These are phyloP conservation scores for Fraxinus sp. DNA, from an alignment of 305 asterid species.

Conservation along the genomic window DNA sequence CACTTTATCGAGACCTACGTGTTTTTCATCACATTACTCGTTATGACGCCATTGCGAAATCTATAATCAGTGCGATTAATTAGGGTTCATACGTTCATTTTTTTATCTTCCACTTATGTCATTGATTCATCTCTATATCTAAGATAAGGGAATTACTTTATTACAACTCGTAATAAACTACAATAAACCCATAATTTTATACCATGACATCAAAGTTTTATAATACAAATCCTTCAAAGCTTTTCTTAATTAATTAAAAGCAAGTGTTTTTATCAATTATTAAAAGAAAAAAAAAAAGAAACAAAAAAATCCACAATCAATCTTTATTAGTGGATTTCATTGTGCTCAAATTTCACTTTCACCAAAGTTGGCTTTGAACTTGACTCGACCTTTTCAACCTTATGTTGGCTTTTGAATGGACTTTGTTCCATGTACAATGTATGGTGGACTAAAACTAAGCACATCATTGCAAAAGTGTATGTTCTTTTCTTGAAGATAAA, in stretches of 20 bases:
- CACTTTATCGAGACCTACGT: neutral
- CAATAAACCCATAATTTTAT: neutral
- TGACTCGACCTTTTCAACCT: neutral
- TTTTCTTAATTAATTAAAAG: neutral
- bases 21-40: neutral
- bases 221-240: neutral
- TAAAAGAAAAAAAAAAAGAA: neutral
- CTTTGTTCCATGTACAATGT: neutral
- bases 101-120: no score
- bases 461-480: neutral
- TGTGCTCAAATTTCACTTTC: neutral
- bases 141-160: no score
- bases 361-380: neutral
- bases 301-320: neutral
- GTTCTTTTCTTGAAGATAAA: neutral
- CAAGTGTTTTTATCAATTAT: neutral
- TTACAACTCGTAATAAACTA: no score
- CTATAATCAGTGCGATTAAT: no score
- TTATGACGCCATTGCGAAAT: no score
- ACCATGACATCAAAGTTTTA: neutral
- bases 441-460: neutral
- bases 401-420: neutral
- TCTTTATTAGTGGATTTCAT: neutral
- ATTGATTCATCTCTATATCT: no score
- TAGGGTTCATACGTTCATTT: no score